Base-by-base conservation (phyloP, 306 rosid genomes). In the Casuarina glauca region DNA sequence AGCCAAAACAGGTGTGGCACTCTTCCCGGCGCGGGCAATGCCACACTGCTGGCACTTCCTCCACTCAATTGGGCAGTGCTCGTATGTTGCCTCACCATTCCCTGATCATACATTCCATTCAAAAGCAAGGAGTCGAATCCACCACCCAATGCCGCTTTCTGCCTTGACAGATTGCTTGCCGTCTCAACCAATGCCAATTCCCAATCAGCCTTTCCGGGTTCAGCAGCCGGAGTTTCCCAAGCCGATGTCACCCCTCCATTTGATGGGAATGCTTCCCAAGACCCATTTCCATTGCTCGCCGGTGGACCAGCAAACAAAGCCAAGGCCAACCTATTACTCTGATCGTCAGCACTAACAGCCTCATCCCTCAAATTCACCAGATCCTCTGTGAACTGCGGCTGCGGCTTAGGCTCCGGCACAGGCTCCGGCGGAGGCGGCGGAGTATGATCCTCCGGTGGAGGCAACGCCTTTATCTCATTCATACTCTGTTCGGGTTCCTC, bases 41-140 rank as follows among this genome's bases (percentile, higher is more conserved):
- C 99, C 73, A 95, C 99, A 70, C 99, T 95, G 81, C 99, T 95
- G 66, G 99, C 91, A 75, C 99, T 95, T 38, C 99, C 99, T 43
- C 99, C 97, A 12, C 90, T 88, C 80, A 88, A 76, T 81, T 93
- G 93, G 61, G 97, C 67, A 67, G 93, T 85, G 88, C 96, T 91
- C 45, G 76, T 86, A 79, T 95, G 97, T 93, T 95, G 99, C 81
- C 99, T 89, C 38, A 95, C 97, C 70, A 89, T 79, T 79, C 99
- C 99, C 82, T 93, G 97, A 81, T 95, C 99, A 58, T 95, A 95
- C 97, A 95, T 95, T 49, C 97, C 97, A 74, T 87, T 90, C 88
- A 95, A 85, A 84, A 95, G 84, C 41, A 95, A 77, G 0, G 99
- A 97, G 82, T 95, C 99, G 20, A 95, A 43, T 39, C 99, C 99